Conservation (phyloP, 306 rosid genomes). For the Leucaena leucocephala region DNA sequence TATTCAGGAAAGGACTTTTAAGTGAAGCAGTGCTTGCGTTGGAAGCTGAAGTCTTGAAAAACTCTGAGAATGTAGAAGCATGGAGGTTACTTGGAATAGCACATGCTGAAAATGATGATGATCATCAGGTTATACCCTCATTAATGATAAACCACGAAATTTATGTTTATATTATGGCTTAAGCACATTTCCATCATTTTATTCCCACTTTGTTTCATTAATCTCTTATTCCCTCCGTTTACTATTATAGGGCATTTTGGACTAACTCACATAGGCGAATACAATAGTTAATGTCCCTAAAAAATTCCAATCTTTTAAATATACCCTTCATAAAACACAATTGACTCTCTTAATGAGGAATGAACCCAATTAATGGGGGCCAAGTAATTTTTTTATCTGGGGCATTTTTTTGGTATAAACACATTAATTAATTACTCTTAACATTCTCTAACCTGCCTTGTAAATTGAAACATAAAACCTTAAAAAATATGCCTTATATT, state of each 20-base stretch:
- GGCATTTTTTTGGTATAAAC: neutral
- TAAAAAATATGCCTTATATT: neutral
- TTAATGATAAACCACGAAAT: conserved; percentile 34
- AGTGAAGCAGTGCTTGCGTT: conserved; percentile 99
- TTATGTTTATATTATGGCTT: neutral
- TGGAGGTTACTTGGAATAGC: conserved; percentile 99
- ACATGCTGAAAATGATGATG: conserved; percentile 99
- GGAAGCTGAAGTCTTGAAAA: conserved; percentile 98
- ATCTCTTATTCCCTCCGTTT: neutral
- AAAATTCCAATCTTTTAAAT: neutral
- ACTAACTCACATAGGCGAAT: neutral
- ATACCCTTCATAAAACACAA: neutral
- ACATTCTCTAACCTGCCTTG: neutral
- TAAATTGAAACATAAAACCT: neutral
- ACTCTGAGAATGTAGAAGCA: conserved; percentile 93
- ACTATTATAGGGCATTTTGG: neutral
- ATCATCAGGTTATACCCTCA: conserved; percentile 74
- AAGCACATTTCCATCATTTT: neutral
- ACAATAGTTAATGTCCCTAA: neutral
- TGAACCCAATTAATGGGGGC: neutral
- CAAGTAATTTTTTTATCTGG: neutral
- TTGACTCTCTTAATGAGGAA: neutral
- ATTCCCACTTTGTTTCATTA: conserved; percentile 22
- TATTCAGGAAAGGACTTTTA: conserved; percentile 93
- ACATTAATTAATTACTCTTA: neutral